Conservation (phyloP, 139 green algal genomes). For the Chlamydomonas applanata region DNA sequence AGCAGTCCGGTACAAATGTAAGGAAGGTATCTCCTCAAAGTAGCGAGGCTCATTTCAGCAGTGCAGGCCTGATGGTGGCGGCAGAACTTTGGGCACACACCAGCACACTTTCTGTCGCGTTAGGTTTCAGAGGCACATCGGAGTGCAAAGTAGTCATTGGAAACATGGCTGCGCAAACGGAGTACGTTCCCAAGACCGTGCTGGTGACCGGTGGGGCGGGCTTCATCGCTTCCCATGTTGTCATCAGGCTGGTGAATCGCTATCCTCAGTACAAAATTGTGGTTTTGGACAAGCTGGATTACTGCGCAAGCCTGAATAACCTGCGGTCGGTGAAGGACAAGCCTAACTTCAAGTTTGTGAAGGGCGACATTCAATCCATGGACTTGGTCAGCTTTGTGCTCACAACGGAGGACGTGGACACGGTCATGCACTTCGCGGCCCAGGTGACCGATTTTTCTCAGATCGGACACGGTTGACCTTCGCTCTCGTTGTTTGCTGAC, state of each 20-base stretch:
- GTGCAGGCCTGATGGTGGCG: no score
- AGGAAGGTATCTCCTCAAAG: no score
- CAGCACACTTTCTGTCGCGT: no score
- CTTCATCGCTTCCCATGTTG: constrained; percentile 95
- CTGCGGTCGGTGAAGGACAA: constrained; percentile 48
- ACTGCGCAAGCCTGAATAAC: constrained; percentile 89
- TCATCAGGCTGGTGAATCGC: constrained; percentile 55
- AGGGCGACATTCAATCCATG: constrained; percentile 88
- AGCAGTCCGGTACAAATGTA: no score
- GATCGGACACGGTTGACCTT: background rate
- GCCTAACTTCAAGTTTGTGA: constrained; percentile 95
- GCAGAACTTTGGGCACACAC: no score
- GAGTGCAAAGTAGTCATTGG: no score
- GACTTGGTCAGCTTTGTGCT: constrained; percentile 91
- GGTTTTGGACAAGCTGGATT: constrained; percentile 96
- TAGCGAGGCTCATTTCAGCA: no score
- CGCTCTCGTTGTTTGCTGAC: background rate
- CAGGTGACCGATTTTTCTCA: constrained; percentile 47
- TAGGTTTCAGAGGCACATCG: no score
- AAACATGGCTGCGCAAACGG: no score
- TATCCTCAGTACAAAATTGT: constrained; percentile 94
- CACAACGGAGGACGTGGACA: constrained; percentile 87
- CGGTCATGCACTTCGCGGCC: constrained; percentile 97
- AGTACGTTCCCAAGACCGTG: constrained; percentile 69
- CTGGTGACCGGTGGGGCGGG: constrained; percentile 89